Evolutionary conservation across 768 basidiomycete species (phyloP).

Genomic region (Collybiopsis luxurians): DNA sequence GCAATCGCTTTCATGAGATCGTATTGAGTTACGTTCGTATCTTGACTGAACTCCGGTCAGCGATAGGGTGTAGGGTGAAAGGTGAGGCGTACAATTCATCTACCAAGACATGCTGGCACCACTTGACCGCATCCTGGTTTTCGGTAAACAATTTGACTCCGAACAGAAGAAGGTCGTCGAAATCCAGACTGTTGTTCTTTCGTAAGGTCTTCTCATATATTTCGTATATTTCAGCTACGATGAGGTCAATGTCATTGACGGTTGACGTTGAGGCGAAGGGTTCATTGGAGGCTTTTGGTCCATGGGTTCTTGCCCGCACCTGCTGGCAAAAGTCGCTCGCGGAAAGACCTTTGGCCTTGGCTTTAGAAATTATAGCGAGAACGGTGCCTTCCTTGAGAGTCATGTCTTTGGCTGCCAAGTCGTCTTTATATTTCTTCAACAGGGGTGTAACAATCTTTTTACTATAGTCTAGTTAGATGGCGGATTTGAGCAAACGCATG

Average conservation of each 20-base stretch:
- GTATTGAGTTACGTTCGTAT: constrained; percentile 83
- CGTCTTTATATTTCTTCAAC: constrained; percentile 53
- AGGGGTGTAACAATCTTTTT: constrained; percentile 63
- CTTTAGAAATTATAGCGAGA: constrained; percentile 67
- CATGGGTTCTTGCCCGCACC: constrained; percentile 10
- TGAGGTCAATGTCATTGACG: constrained; percentile 29
- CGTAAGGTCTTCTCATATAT: constrained; percentile 64
- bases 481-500: not conserved
- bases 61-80: not conserved
- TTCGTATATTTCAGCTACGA: constrained; percentile 54
- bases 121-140: constrained; percentile 46
- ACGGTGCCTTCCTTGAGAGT: constrained; percentile 53
- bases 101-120: constrained; percentile 71
- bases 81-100: constrained; percentile 70
- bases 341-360: constrained; percentile 63
- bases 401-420: constrained; percentile 44
- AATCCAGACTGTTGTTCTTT: constrained; percentile 74
- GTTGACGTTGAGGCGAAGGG: not conserved
- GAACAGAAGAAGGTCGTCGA: constrained; percentile 79
- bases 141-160: constrained; percentile 62
- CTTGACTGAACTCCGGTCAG: constrained; percentile 47
- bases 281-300: constrained; percentile 14
- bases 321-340: constrained; percentile 43
- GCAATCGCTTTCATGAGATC: constrained; percentile 73
- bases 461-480: constrained; percentile 31